Base-by-base conservation (phyloP, 1,139 yeast species). In the Candida labiduridarum region DNA sequence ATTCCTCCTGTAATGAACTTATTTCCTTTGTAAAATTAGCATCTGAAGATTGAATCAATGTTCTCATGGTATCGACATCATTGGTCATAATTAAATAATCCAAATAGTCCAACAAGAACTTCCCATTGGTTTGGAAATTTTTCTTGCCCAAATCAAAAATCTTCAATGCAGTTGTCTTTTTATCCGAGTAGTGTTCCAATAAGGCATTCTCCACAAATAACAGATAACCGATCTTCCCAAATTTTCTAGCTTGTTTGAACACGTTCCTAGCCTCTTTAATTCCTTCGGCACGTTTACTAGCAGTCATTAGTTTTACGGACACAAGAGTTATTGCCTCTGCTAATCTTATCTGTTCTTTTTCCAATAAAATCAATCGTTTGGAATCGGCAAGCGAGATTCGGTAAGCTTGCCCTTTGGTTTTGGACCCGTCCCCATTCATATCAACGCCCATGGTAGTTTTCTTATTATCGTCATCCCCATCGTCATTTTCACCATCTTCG, bases 31-130 rank as follows among this genome's bases (percentile, higher is more conserved):
- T 62, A 36, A 76, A 61, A 52, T 66, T 70, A 6, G 78, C 68
- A 48, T 72, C 71, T 1, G 79, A 71, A 14, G 69, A 65, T 67
- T 94, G 98, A 64, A 94, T 87, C 42, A 90, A 76, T 11, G 91
- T 90, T 57, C 94, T 84, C 15, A 92, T 89, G 60, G 87, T 89
- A 33, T 89, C 87, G 51, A 85, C 87, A 65, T 91, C 96, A 64
- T 87, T 87, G 38, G 80, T 78, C 57, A 79, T 71, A 35, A 90
- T 80, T 55, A 94, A 72, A 63, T 88, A 92, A 53, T 86, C 83
- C 60, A 94, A 74, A 65, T 92, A 92, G 47, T 82, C 80, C 54
- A 79, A 74, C 45, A 91, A 76, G 63, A 85, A 92, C 27, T 77
- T 80, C 3, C 89, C 87, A 56, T 83, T 78, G 18, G 71, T 66